These are phyloP conservation scores for Ogataea methanolica DNA, from an alignment of 805 yeast genomes.

Conservation along the genomic window DNA sequence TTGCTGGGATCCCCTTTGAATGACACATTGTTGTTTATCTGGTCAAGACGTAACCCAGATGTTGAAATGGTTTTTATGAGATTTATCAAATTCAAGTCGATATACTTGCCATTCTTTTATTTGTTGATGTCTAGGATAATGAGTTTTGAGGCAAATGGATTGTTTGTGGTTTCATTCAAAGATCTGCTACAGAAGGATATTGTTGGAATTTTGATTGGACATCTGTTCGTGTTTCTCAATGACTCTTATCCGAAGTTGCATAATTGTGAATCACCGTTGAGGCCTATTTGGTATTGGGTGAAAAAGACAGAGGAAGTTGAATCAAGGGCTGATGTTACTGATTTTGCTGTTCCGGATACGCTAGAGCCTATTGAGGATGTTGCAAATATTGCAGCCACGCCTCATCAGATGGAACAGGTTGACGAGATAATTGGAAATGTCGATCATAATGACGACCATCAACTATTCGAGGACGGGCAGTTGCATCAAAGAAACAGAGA, in stretches of 20 bases:
- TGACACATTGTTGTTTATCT: constrained; percentile 37
- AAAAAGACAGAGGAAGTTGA: background rate
- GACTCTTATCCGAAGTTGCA: constrained; percentile 39
- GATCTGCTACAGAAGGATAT: constrained; percentile 14
- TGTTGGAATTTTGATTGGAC: constrained; percentile 41
- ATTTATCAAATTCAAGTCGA: constrained; percentile 35
- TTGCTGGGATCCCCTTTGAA: constrained; percentile 37
- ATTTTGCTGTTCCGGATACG: background rate
- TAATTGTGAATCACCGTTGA: constrained; percentile 29
- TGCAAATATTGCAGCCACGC: too few species aligned
- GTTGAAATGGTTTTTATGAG: constrained; percentile 37
- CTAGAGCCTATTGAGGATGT: too few species aligned
- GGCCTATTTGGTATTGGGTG: constrained; percentile 40
- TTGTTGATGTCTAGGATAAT: constrained; percentile 12
- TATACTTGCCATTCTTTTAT: constrained; percentile 40
- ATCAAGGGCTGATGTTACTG: background rate
- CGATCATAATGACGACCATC: background rate
- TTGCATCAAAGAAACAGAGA: too few species aligned
- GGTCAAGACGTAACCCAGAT: constrained; percentile 44
- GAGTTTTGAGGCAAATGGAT: constrained; percentile 1
- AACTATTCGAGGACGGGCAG: too few species aligned
- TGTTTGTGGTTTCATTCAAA: too few species aligned
- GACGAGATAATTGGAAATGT: background rate
- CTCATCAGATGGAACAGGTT: background rate
- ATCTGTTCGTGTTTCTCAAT: constrained; percentile 34